Base-by-base conservation (phyloP, 352 stramenopile species). In the Globisporangium paddicum region DNA sequence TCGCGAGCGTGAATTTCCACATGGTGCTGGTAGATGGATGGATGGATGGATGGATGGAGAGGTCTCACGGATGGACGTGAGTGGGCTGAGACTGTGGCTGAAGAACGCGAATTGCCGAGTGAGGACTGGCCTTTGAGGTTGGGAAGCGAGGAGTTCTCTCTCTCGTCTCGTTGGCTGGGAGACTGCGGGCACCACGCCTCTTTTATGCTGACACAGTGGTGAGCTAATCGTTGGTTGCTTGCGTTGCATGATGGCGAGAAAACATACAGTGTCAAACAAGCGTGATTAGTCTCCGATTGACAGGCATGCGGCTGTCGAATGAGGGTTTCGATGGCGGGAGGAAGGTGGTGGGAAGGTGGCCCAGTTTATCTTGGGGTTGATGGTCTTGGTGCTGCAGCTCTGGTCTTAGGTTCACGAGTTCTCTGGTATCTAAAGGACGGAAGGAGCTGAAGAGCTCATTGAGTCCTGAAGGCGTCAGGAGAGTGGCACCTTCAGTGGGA, bases 1-100 rank as follows among this genome's bases (percentile, higher is more conserved):
- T 63, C 30, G 63, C 67, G 50, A 77, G 26, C 25, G 57, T 61
- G 19, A 75, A 32, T 52, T 71, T 79, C 68, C 66, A 74, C 66
- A 77, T 75, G 30, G 49, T 57, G 28, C 8, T 26, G 21, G 44
- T 35, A 16, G 42, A 21, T 8, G 10, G 44, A 21, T 16, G 19
- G 44, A n/a, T n/a, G n/a, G n/a, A n/a, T 18, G 2, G 23, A 49
- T 18, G 35, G 9, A n/a, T 32, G 28, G 28, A 46, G 42, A 49
- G 42, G 21, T 49, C 42, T 49, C 42, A 49, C 42, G 4, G 45
- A 32, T 7, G 45, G 25, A 10, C 11, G 45, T 37, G 45, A 52
- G 25, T 13, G 18, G 45, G 14, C 16, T 21, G 25, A 28, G 5
- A 34, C 45, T 52, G 45, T 21, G 4, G 23, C 45, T 32, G 45